Evolutionary conservation across 805 yeast genomes (phyloP).

Genomic region (Brettanomyces custersianus): DNA sequence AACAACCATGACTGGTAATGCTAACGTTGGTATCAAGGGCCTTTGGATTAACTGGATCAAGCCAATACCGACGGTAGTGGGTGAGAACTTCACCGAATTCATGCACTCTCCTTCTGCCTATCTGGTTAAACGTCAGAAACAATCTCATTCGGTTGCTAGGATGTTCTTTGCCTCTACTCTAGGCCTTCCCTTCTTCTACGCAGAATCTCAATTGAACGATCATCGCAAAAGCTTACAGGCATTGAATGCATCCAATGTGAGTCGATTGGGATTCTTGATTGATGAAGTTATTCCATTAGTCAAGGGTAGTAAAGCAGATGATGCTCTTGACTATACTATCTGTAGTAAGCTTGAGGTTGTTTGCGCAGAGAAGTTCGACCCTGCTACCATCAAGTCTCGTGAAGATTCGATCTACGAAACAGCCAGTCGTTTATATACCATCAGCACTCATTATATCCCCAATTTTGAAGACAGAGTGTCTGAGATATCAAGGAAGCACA

Average conservation of each 20-base stretch:
- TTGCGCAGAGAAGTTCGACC: not conserved
- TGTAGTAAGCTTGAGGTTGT: not conserved
- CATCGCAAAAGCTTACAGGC: slow-evolving; percentile 15
- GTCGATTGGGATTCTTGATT: slow-evolving; percentile 28
- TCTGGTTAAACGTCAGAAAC: slow-evolving; percentile 13
- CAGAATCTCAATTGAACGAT: slow-evolving; percentile 20
- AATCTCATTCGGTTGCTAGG: slow-evolving; percentile 10
- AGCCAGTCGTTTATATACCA: slow-evolving; percentile 1
- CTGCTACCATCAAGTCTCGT: too few relatives aligned
- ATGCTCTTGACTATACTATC: slow-evolving; percentile 4
- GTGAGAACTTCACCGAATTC: slow-evolving; percentile 9
- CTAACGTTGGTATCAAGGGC: too few relatives aligned
- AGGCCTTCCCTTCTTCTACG: slow-evolving; percentile 28
- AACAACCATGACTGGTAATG: too few relatives aligned
- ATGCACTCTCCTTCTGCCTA: slow-evolving; percentile 20
- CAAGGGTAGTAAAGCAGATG: not conserved
- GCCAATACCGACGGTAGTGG: not conserved
- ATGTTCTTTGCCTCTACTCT: slow-evolving; percentile 22
- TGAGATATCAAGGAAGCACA: not conserved
- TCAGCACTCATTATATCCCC: not conserved
- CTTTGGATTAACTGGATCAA: not conserved
- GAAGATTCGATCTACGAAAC: slow-evolving; percentile 3
- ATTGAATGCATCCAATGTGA: slow-evolving; percentile 24
- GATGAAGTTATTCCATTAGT: slow-evolving; percentile 9
- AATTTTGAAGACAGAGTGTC: slow-evolving; percentile 5